Conservation (phyloP, 176 grass and related monocot species). For the Saccharum officinarum region DNA sequence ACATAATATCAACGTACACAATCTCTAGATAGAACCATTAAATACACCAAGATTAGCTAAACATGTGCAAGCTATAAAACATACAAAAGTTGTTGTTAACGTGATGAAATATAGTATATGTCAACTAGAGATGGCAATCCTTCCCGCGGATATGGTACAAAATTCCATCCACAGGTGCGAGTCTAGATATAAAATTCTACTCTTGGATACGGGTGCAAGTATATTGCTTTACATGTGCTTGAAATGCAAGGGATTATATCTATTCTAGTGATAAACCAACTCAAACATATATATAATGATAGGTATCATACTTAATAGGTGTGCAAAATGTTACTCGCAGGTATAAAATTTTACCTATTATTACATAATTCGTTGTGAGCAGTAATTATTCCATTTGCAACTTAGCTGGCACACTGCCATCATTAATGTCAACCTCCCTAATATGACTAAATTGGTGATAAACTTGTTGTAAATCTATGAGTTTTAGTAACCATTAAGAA, state of each 20-base stretch:
- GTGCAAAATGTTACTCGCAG: neutral
- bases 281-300: neutral
- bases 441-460: neutral
- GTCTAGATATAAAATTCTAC: neutral
- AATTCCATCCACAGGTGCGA: neutral
- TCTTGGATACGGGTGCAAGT: neutral
- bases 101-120: neutral
- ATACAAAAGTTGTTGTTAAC: neutral
- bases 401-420: neutral
- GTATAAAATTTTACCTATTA: neutral
- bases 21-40: neutral
- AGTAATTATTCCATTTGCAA: neutral
- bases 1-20: neutral
- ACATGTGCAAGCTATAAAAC: neutral
- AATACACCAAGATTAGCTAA: neutral
- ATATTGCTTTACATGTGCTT: neutral
- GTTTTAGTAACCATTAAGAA: neutral
- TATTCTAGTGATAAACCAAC: neutral
- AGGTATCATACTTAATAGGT: neutral
- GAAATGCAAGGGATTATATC: neutral
- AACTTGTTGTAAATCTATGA: neutral
- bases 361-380: neutral
- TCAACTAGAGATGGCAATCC: neutral
- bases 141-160: neutral
- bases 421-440: neutral